Percentiles rank a stretch among this genome's conserved stretches.
Evolutionary conservation across 805 yeast genomes (phyloP).

Genomic region (Zygoascus biomembranicola): DNA sequence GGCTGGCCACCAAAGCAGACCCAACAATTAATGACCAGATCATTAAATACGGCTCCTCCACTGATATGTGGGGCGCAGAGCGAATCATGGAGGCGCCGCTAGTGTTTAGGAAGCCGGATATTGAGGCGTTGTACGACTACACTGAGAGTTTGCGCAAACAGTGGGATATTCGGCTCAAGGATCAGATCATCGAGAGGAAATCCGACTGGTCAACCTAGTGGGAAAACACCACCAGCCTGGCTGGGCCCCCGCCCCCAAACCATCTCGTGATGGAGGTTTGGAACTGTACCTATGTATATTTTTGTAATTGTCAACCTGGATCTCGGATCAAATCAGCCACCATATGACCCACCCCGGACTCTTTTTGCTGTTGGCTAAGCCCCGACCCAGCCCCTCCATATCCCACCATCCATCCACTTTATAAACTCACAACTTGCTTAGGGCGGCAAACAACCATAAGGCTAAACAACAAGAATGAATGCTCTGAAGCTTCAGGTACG

Average conservation of each 20-base stretch:
- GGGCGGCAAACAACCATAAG: too few species aligned
- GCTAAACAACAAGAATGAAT: slow-evolving; percentile 6
- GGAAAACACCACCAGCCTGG: background rate
- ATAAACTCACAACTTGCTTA: background rate
- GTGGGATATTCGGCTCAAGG: slow-evolving; percentile 69
- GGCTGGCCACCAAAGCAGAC: slow-evolving; percentile 48
- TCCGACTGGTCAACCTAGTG: slow-evolving; percentile 10
- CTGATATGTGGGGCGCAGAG: slow-evolving; percentile 56
- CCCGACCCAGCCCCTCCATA: background rate
- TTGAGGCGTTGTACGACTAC: slow-evolving; percentile 57
- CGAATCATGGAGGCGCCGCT: slow-evolving; percentile 39
- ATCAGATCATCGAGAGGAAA: slow-evolving; percentile 54
- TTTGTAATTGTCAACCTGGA: too few species aligned
- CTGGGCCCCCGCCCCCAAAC: too few species aligned
- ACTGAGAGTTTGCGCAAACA: slow-evolving; percentile 46
- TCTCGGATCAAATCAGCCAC: too few species aligned
- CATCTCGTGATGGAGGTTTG: too few species aligned
- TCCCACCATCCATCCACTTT: background rate
- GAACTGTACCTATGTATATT: too few species aligned
- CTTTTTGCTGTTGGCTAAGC: too few species aligned
- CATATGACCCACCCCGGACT: too few species aligned
- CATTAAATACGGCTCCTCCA: slow-evolving; percentile 67
- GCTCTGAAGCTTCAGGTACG: slow-evolving; percentile 15
- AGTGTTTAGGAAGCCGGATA: slow-evolving; percentile 36
- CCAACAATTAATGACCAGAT: slow-evolving; percentile 40